phyloP scores from a whole-genome alignment of 1,139 yeast genomes.

The Blastobotrys petasosporus region DNA sequence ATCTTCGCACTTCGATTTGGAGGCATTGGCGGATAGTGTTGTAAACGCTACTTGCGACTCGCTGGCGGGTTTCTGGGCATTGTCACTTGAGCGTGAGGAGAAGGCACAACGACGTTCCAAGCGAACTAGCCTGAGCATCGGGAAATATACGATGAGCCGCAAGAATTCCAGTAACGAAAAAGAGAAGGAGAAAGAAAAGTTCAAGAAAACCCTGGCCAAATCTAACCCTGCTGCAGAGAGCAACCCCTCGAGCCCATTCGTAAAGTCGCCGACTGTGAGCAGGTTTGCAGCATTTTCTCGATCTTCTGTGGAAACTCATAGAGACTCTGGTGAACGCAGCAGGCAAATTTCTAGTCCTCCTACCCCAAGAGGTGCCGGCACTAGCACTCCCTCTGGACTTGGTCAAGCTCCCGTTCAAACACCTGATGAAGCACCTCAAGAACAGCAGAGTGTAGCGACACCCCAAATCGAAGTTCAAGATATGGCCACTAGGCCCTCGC shows the following conservation, averaged over 20 bases:
- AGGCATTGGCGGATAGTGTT: slow-evolving; percentile 57
- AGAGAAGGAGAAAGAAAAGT: not conserved
- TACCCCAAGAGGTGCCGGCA: too few species aligned
- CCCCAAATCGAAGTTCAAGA: too few species aligned
- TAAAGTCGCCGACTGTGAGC: too few species aligned
- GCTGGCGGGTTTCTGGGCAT: slow-evolving; percentile 78
- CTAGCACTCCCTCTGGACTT: too few species aligned
- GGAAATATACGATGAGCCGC: slow-evolving; percentile 13
- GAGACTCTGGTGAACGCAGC: too few species aligned
- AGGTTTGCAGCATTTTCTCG: too few species aligned
- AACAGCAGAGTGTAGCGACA: not conserved
- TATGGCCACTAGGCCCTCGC: not conserved
- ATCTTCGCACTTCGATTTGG: slow-evolving; percentile 62
- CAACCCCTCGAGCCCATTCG: not conserved
- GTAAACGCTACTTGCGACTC: slow-evolving; percentile 62
- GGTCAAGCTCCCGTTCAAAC: too few species aligned
- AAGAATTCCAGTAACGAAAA: not conserved
- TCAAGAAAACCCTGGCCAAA: not conserved
- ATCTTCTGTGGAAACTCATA: too few species aligned
- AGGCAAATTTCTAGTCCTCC: too few species aligned
- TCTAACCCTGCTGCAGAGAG: not conserved
- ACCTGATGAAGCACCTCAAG: not conserved
- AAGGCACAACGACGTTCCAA: slow-evolving; percentile 34
- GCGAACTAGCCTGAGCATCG: slow-evolving; percentile 20
- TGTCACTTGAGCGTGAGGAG: slow-evolving; percentile 61